A percentile compares a stretch with the other conserved stretches of the same genome.
These are phyloP conservation scores for Stygiomarasmius scandens DNA, from an alignment of 1,284 basidiomycete genomes.

Conservation along the genomic window DNA sequence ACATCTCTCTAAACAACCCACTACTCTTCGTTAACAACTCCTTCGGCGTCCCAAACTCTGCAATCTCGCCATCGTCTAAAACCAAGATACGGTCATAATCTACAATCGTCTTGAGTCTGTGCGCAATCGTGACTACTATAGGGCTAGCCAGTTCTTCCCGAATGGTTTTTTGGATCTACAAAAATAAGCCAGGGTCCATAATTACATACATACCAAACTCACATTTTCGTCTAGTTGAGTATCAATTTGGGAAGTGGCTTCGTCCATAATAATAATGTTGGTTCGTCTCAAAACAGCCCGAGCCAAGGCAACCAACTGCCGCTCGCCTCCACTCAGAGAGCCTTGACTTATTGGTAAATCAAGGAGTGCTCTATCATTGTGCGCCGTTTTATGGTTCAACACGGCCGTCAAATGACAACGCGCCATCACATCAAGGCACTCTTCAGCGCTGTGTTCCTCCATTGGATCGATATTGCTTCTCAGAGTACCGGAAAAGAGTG, in stretches of 20 bases:
- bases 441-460: slow-evolving; percentile 59
- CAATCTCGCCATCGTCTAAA: slow-evolving; percentile 65
- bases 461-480: slow-evolving; percentile 80
- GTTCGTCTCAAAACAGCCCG: slow-evolving; percentile 75
- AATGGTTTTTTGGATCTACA: slow-evolving; percentile 79
- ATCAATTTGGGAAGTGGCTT: slow-evolving; percentile 81
- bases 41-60: slow-evolving; percentile 73
- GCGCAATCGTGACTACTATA: slow-evolving; percentile 85
- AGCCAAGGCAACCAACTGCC: slow-evolving; percentile 78
- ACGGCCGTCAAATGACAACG: slow-evolving; percentile 61
- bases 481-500: slow-evolving; percentile 85
- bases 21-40: slow-evolving; percentile 58
- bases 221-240: slow-evolving; percentile 70
- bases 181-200: slow-evolving; percentile 3
- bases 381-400: slow-evolving; percentile 37
- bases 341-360: slow-evolving; percentile 72
- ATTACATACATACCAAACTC: slow-evolving; percentile 5
- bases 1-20: slow-evolving; percentile 73
- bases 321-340: slow-evolving; percentile 78
- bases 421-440: slow-evolving; percentile 66
- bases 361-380: slow-evolving; percentile 42
- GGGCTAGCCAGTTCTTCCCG: slow-evolving; percentile 73
- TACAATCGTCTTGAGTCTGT: slow-evolving; percentile 71
- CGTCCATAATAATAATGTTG: slow-evolving; percentile 85
- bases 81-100: slow-evolving; percentile 86